Evolutionary conservation across 1,139 yeast genomes (phyloP), one percentile per base, ranked within the genome.

Genomic region (Candida sanyaensis): DNA sequence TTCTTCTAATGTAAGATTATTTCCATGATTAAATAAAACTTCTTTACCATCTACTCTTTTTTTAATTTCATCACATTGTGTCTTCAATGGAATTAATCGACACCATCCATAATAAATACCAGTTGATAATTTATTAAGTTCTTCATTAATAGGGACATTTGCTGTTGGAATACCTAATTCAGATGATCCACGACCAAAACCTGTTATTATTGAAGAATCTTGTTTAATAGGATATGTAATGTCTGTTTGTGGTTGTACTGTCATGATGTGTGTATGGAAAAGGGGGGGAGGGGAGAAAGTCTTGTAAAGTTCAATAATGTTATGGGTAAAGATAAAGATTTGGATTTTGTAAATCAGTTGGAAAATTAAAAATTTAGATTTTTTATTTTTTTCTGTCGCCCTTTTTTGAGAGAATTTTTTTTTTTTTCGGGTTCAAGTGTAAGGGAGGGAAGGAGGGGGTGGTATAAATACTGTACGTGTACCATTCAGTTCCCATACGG

Each of bases 81-180:
- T 24, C 10, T n/a, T 33, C 7, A 43, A 40, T 2, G 73, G 67
- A 1, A 56, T 37, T 17, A 82, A 66, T 55, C 74, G 65, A 50
- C 91, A 84, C 78, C 81, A 91, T 1, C 99, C 99, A 61, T 83
- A 93, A 66, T 93, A 95, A 11, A 95, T 93, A 2, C 99, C 99
- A 0, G 95, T 79, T 1, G 84, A 84, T 37, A 87, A 69, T 3
- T 65, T 51, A 33, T 75, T 68, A 42, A 79, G 54, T 24, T 78
- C 65, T 21, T 77, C 75, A 11, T 76, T 78, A 9, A 89, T 78
- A 0, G 92, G 90, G 24, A 92, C 81, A 61, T 93, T 93, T 13
- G 98, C 99, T 0, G 99, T 93, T 3, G 99, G 99, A 47, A 91
- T 88, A 0, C 98, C 98, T 42, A 95, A 75, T 58, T 91, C 97